Percentiles rank a stretch among this genome's conserved stretches.
These are phyloP conservation scores for Kazachstania sp. DNA, from an alignment of 1,139 yeast genomes.

Conservation along the genomic window DNA sequence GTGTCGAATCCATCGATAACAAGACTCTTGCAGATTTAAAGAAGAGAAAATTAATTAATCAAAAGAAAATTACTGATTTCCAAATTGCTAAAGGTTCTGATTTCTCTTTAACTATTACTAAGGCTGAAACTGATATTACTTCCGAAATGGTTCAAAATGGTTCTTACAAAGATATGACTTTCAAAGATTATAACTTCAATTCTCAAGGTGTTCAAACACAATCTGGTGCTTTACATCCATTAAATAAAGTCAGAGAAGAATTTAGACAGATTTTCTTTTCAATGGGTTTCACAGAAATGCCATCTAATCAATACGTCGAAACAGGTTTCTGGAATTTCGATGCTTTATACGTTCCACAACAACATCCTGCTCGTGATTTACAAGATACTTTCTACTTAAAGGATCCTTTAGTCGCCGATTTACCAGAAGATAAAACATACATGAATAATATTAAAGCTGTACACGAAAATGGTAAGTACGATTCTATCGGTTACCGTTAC, in stretches of 20 bases:
- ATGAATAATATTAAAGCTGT: slow-evolving; percentile 72
- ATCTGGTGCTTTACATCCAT: slow-evolving; percentile 93
- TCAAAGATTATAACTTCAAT: slow-evolving; percentile 92
- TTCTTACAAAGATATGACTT: slow-evolving; percentile 72
- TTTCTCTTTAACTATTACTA: slow-evolving; percentile 71
- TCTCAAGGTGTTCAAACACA: slow-evolving; percentile 85
- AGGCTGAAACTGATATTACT: slow-evolving; percentile 87
- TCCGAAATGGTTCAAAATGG: slow-evolving; percentile 80
- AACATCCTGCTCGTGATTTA: slow-evolving; percentile 98
- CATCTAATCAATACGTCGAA: slow-evolving; percentile 95
- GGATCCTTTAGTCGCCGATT: slow-evolving; percentile 74
- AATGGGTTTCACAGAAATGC: slow-evolving; percentile 98
- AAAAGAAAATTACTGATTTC: slow-evolving; percentile 70
- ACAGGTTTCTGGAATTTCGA: slow-evolving; percentile 99
- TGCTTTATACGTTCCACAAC: slow-evolving; percentile 93
- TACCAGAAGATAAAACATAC: slow-evolving; percentile 72
- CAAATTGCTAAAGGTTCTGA: slow-evolving; percentile 71
- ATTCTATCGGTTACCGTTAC: slow-evolving; percentile 95
- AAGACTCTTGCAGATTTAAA: slow-evolving; percentile 78
- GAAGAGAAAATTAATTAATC: slow-evolving; percentile 78
- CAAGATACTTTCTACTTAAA: slow-evolving; percentile 97
- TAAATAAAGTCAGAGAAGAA: slow-evolving; percentile 93
- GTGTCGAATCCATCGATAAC: slow-evolving; percentile 40
- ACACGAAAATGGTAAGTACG: slow-evolving; percentile 85
- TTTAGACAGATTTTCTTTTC: slow-evolving; percentile 95